Percentiles rank a stretch among this genome's conserved stretches.
Evolutionary conservation across 1,284 basidiomycete genomes (phyloP).

Genomic region (Heterobasidion occidentale): DNA sequence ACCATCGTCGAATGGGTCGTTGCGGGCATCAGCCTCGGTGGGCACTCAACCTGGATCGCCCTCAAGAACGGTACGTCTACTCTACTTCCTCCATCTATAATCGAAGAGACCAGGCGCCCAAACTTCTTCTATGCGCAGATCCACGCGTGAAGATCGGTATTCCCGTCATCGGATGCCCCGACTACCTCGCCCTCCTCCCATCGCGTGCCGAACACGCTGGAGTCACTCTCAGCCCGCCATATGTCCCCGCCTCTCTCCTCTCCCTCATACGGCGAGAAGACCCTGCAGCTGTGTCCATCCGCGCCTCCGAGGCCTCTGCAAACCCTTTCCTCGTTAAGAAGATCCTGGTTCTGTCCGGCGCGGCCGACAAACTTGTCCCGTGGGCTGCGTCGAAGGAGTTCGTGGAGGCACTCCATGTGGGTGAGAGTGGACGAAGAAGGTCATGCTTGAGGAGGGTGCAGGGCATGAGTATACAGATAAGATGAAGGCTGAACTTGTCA

Average conservation of each 20-base stretch:
- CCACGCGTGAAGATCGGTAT: slow-evolving; percentile 65
- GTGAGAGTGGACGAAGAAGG: slow-evolving; percentile 36
- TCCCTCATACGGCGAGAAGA: slow-evolving; percentile 37
- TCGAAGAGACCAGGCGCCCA: too few species aligned
- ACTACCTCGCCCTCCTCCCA: slow-evolving; percentile 56
- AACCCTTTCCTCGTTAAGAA: slow-evolving; percentile 60
- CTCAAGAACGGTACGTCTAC: neutral
- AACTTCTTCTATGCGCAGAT: slow-evolving; percentile 33
- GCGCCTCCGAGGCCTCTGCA: neutral
- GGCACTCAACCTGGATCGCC: slow-evolving; percentile 73
- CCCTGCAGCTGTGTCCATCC: slow-evolving; percentile 30
- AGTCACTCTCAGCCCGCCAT: slow-evolving; percentile 42
- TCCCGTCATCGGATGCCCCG: slow-evolving; percentile 76
- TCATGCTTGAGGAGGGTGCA: slow-evolving; percentile 36
- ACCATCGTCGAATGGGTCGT: slow-evolving; percentile 62
- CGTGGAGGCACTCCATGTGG: slow-evolving; percentile 45
- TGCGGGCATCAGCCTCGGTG: slow-evolving; percentile 70
- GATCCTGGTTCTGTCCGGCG: slow-evolving; percentile 61
- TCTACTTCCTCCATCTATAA: neutral
- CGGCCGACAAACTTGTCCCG: slow-evolving; percentile 49
- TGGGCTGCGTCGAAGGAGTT: slow-evolving; percentile 49
- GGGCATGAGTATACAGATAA: slow-evolving; percentile 40
- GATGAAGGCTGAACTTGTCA: slow-evolving; percentile 41
- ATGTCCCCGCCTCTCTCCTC: slow-evolving; percentile 50
- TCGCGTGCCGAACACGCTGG: slow-evolving; percentile 43